These are phyloP conservation scores for Karstenula rhodostoma DNA, from an alignment of 2,329 filamentous ascomycete genomes.

Conservation along the genomic window DNA sequence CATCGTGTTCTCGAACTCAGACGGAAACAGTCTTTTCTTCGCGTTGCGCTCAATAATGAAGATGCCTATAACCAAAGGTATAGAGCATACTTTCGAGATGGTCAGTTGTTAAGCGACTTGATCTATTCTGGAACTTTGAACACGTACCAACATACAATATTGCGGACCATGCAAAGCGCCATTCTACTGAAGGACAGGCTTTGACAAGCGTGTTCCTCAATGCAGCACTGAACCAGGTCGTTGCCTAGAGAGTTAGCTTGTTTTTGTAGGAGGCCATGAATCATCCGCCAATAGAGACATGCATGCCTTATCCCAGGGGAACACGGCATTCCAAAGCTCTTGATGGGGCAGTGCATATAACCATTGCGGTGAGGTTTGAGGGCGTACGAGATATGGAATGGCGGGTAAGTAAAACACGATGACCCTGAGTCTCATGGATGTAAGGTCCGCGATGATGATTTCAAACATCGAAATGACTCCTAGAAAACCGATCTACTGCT, in stretches of 20 bases:
- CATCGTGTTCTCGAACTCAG: not conserved
- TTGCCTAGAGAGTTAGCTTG: not conserved
- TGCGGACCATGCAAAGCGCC: not conserved
- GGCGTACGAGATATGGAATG: not conserved
- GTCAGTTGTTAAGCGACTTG: not conserved
- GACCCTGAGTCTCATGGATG: conserved; percentile 2
- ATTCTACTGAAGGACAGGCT: not conserved
- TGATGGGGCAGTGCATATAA: not conserved
- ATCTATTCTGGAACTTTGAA: not conserved
- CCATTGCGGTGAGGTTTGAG: not conserved
- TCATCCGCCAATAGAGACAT: no score
- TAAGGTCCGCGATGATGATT: conserved; percentile 9
- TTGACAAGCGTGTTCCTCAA: not conserved
- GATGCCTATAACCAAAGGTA: not conserved
- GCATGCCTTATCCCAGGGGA: no score
- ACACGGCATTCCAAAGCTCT: no score
- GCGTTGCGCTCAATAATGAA: not conserved
- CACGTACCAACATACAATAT: not conserved
- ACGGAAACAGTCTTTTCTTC: not conserved
- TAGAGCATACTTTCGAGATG: not conserved
- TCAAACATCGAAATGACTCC: conserved; percentile 4
- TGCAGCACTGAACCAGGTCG: not conserved
- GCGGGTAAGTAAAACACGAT: conserved; percentile 6
- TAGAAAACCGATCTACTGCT: not conserved
- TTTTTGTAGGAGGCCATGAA: not conserved